Evolutionary conservation across 139 green algal species (phyloP), one percentile per base, ranked within the genome.

Genomic region (Edaphochlamys debaryana): DNA sequence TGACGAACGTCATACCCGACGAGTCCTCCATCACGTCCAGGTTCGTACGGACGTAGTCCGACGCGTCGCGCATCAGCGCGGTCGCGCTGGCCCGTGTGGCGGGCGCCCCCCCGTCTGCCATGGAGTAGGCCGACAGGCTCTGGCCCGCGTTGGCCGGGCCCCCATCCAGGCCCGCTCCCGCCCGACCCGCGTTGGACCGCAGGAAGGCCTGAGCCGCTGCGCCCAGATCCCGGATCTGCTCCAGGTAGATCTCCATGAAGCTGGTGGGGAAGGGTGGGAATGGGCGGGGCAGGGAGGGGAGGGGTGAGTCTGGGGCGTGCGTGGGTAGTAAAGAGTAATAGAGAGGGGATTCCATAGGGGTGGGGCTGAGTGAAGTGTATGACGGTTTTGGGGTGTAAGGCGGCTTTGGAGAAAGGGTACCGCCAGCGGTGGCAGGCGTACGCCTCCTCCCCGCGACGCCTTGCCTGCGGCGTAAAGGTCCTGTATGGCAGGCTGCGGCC

Each of bases 221-320:
- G 42, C 79, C 68, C 30, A 84, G 67, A 34, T 84, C 78, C 0
- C 82, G 41, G 8, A 91, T 84, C 67, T 92, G 83, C 67, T 92
- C 89, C 64, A 89, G 82, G 81, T 92, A 92, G 25, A 92, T 89
- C 63, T 92, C 89, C 67, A 92, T 66, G 41, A 90, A 89, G 50
- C 81, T 89, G 62, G 2, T 36, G n/a, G n/a, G 30, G n/a, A 58
- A 27, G 50, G 50, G 15, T 58, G 15, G 50, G 50, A 19, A 58
- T 58, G 50, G 50, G 50, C 50, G n/a, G n/a, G n/a, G n/a, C n/a
- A n/a, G 58, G 58, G 23, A 27, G 15, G 48, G 48, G 11, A 15
- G 48, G 48, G 48, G 11, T 23, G 52, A 20, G 29, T 62, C 17
- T 62, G 17, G 19, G 52, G 17, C 17, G 52, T 20, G 17, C 17